phyloP scores from a whole-genome alignment of 2,329 filamentous ascomycete genomes.

The Botryotinia globosa region DNA sequence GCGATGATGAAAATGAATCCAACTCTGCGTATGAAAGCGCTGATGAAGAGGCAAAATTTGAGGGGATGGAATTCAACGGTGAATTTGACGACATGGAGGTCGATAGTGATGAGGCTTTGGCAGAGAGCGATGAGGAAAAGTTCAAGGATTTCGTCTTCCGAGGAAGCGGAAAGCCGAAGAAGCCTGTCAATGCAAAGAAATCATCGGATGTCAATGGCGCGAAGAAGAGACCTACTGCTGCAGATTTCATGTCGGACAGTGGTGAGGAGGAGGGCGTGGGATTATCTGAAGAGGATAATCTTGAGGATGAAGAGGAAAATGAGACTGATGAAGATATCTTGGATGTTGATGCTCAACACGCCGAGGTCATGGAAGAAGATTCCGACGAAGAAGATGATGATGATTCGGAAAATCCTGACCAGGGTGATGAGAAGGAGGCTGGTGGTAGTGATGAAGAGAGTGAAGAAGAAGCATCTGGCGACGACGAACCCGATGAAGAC shows the following conservation, averaged over 20 bases:
- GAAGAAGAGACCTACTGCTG: slow-evolving; percentile 48
- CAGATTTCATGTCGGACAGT: slow-evolving; percentile 54
- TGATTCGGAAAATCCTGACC: slow-evolving; percentile 34
- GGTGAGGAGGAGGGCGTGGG: slow-evolving; percentile 40
- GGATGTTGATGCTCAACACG: slow-evolving; percentile 36
- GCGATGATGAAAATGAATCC: slow-evolving; percentile 50
- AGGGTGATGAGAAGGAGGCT: slow-evolving; percentile 37
- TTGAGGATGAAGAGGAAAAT: slow-evolving; percentile 27
- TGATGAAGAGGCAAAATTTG: slow-evolving; percentile 37
- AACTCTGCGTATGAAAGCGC: slow-evolving; percentile 30
- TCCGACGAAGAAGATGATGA: slow-evolving; percentile 37
- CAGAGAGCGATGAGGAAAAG: slow-evolving; percentile 77
- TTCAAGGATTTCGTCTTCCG: slow-evolving; percentile 71
- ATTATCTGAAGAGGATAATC: slow-evolving; percentile 29
- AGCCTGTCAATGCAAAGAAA: not conserved
- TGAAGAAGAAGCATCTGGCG: slow-evolving; percentile 30
- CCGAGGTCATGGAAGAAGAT: slow-evolving; percentile 37
- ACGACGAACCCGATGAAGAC: slow-evolving; percentile 35
- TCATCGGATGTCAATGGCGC: slow-evolving; percentile 33
- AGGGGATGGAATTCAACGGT: slow-evolving; percentile 55
- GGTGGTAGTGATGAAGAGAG: slow-evolving; percentile 39
- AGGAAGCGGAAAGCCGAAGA: slow-evolving; percentile 53
- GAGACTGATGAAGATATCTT: slow-evolving; percentile 39
- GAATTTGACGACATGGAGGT: slow-evolving; percentile 57
- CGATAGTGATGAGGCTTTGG: slow-evolving; percentile 68